A percentile compares a stretch with the other conserved stretches of the same genome.
Evolutionary conservation across 1,284 basidiomycete genomes (phyloP).

Genomic region (Boletellus sp.): DNA sequence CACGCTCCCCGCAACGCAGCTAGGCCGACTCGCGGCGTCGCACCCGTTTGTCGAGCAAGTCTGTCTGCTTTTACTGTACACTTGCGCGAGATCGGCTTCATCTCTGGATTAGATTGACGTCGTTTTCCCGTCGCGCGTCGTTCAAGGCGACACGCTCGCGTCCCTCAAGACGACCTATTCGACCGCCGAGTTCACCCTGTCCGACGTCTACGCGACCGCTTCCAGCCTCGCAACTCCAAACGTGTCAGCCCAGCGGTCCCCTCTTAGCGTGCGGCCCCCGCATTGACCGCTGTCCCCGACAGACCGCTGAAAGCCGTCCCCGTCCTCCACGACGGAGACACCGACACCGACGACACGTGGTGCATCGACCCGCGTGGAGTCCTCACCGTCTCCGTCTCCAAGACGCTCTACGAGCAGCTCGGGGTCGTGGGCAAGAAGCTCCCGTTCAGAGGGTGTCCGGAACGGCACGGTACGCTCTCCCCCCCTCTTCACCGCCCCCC

Average conservation of each 20-base stretch:
- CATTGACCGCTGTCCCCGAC: too few species aligned
- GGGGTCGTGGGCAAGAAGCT: constrained; percentile 53
- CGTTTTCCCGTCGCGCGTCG: constrained; percentile 43
- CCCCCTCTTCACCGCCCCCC: neutral
- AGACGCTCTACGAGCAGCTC: constrained; percentile 53
- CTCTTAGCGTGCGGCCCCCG: constrained; percentile 6
- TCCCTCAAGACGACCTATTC: constrained; percentile 42
- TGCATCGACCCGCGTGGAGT: constrained; percentile 57
- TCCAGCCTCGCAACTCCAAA: constrained; percentile 7
- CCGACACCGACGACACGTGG: constrained; percentile 53
- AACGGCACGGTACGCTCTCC: constrained; percentile 46
- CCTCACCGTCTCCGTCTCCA: constrained; percentile 52
- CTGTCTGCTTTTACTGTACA: constrained; percentile 14
- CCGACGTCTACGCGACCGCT: constrained; percentile 39
- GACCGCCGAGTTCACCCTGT: constrained; percentile 39
- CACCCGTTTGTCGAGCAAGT: constrained; percentile 54
- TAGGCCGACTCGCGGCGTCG: constrained; percentile 36
- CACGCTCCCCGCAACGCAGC: constrained; percentile 26
- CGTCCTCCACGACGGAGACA: constrained; percentile 16
- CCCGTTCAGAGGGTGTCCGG: constrained; percentile 44
- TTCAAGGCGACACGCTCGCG: constrained; percentile 36
- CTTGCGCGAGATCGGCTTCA: constrained; percentile 4
- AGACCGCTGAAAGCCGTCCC: constrained; percentile 30
- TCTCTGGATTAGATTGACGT: constrained; percentile 47
- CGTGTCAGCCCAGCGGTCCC: constrained; percentile 14